These are phyloP conservation scores for Pseudonitzschia multistriata DNA, from an alignment of 108 stramenopile species.

Conservation along the genomic window DNA sequence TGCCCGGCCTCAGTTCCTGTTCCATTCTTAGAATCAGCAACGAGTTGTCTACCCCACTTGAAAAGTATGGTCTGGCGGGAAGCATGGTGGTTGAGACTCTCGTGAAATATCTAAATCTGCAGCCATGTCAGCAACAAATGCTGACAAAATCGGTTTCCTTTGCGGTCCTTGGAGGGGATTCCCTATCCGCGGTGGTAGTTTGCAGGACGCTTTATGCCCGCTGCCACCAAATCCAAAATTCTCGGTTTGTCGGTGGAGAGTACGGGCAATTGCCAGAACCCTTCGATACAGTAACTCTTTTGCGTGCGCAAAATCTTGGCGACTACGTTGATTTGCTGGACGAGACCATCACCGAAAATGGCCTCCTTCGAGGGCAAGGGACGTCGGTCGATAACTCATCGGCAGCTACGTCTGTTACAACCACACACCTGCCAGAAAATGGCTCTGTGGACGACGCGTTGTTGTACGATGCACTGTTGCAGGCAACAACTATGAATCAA, in stretches of 20 bases:
- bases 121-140: slow-evolving; percentile 51
- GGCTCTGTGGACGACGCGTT: slow-evolving; percentile 3
- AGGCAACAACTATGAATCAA: slow-evolving; percentile 54
- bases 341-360: slow-evolving; percentile 4
- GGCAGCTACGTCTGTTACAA: background rate
- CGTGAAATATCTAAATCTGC: slow-evolving; percentile 70
- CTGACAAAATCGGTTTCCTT: slow-evolving; percentile 62
- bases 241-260: slow-evolving; percentile 68
- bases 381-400: slow-evolving; percentile 9
- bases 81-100: slow-evolving; percentile 50
- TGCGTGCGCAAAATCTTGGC: slow-evolving; percentile 56
- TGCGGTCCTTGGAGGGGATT: slow-evolving; percentile 81
- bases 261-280: slow-evolving; percentile 59
- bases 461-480: slow-evolving; percentile 62
- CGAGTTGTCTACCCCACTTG: slow-evolving; percentile 20
- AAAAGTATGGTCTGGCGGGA: slow-evolving; percentile 53
- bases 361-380: background rate
- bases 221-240: slow-evolving; percentile 59
- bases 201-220: slow-evolving; percentile 67
- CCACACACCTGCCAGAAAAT: background rate
- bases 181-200: slow-evolving; percentile 75
- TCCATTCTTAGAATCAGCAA: background rate
- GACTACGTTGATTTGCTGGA: slow-evolving; percentile 75
- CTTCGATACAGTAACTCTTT: slow-evolving; percentile 57
- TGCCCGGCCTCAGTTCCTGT: slow-evolving; percentile 40